Evolutionary conservation across 2,329 filamentous ascomycete genomes (phyloP), one percentile per base, ranked within the genome.

Genomic region (Colletotrichum tabaci): DNA sequence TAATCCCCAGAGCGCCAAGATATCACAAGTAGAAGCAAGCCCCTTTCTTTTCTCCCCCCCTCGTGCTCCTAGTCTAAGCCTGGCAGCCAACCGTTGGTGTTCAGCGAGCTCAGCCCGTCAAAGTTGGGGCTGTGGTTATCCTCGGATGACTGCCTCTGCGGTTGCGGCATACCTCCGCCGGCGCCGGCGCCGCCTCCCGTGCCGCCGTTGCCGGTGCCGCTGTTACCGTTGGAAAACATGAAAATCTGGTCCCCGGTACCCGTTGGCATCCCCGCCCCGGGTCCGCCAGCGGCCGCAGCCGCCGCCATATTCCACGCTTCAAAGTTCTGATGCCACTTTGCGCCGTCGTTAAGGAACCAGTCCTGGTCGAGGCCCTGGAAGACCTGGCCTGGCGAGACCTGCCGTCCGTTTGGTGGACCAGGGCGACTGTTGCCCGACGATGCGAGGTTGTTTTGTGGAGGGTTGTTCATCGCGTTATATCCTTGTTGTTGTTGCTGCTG

Each of bases 291-390:
- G 23, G 60, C 21, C 9, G 65, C 44, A 0, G 56, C 56, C 0
- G 40, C 16, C 3, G 80, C 78, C 65, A 85, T 77, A 44, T 83
- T 85, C 88, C 88, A 90, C 3, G 83, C 79, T 66, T 88, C 84
- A 75, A 90, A 90, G 71, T 88, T 85, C 66, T 89, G 87, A 69
- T 90, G 87, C 87, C 88, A 89, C 71, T 84, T 87, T 35, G 86
- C 87, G 21, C 88, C 85, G 71, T 90, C 88, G 64, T 84, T 88
- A 23, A 90, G 78, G 74, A 89, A 88, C 87, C 87, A 90, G 49
- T 89, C 87, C 72, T 87, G 85, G 10, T 89, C 87, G 55, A 89
- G 80, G 7, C 80, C 79, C 55, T 82, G 84, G 8, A 79, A 60
- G 7, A 76, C 68, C 4, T 81, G 79, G 16, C 71, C 81, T 8